Evolutionary conservation across 2,329 filamentous ascomycete species (phyloP), one percentile per base, ranked within the genome.

Genomic region (Metarhizium anisopliae): DNA sequence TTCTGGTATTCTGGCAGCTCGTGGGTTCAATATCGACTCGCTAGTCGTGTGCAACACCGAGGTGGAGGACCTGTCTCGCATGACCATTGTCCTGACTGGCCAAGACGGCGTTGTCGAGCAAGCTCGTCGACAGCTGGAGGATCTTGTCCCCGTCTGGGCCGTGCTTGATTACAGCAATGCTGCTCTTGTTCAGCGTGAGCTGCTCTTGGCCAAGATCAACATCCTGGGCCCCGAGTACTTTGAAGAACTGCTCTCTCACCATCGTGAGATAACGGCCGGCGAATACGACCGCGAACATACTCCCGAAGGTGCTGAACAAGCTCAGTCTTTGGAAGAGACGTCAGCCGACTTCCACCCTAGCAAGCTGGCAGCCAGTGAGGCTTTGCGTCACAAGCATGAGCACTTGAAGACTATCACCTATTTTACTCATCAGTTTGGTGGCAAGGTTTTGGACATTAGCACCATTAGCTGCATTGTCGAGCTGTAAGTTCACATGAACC

Each of bases 391-490:
- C 74, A 99, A 99, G 80, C 92, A 97, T 71, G 90, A 97, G 77
- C 94, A 99, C 78, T 75, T 99, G 64, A 90, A 93, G 77, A 91
- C 89, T 56, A 96, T 99, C 67, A 99, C 94, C 56, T 94, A 95
- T 73, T 85, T 99, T 69, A 87, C 93, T 18, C 94, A 99, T 76
- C 94, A 99, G 68, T 99, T 99, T 66, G 92, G 92, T 56, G 94
- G 94, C 61, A 99, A 99, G 77, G 89, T 99, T 30, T 74, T 99
- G 65, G 94, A 99, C 72, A 97, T 99, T 66, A 96, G 91, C 78
- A 96, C 90, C 54, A 96, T 90, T 74, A 97, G 95, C 76, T 97
- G 94, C 75, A 97, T 97, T 71, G 92, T 99, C 58, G 94, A 99
- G 74, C 74, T 99, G 89, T 93, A 82, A 81, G 88, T 82, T 35